A percentile compares a stretch with the other conserved stretches of the same genome.
phyloP scores from a whole-genome alignment of 768 basidiomycete genomes.

The Naganishia vishniacii region DNA sequence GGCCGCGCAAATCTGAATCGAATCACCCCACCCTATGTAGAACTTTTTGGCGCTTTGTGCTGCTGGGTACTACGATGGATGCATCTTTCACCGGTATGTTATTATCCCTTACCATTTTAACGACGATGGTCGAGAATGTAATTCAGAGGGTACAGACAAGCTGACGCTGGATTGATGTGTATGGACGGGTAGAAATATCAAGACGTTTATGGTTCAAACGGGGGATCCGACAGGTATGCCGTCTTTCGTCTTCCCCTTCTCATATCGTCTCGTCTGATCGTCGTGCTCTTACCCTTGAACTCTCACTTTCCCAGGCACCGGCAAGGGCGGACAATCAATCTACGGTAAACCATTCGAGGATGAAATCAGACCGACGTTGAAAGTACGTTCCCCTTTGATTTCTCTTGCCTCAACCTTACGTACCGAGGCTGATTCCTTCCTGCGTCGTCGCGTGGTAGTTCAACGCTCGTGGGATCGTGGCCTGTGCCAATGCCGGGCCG shows the following conservation, averaged over 20 bases:
- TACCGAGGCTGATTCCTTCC: conserved; percentile 13
- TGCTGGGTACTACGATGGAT: conserved; percentile 75
- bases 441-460: conserved; percentile 57
- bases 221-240: conserved; percentile 45
- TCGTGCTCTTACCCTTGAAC: too few species aligned
- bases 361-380: conserved; percentile 87
- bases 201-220: conserved; percentile 83
- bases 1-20: neutral
- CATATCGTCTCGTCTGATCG: conserved; percentile 57
- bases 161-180: too few species aligned
- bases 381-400: conserved; percentile 55
- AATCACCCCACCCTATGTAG: conserved; percentile 50
- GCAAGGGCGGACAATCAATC: conserved; percentile 94
- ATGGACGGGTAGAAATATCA: conserved; percentile 64
- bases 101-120: neutral
- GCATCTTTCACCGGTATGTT: conserved; percentile 66
- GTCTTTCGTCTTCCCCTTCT: neutral
- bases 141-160: too few species aligned
- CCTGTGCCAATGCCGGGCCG: conserved; percentile 75
- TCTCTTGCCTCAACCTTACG: too few species aligned
- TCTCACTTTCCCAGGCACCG: too few species aligned
- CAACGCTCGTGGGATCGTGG: conserved; percentile 86
- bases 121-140: too few species aligned
- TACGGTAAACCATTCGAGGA: conserved; percentile 90
- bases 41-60: conserved; percentile 95